phyloP scores from a whole-genome alignment of 345 rosid genomes.

The Populus davidiana region DNA sequence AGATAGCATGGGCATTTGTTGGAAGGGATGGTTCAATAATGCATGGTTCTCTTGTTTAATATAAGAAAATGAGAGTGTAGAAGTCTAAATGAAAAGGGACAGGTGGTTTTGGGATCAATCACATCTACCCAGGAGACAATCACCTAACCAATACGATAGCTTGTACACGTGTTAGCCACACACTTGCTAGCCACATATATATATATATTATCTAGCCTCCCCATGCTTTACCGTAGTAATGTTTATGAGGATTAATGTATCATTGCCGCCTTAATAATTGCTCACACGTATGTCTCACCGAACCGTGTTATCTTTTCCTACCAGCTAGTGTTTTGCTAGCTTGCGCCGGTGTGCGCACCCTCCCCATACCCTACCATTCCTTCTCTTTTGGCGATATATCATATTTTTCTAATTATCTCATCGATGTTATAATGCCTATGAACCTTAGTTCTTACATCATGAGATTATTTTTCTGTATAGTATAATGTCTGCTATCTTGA shows the following conservation, averaged over 20 bases:
- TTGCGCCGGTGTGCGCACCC: constrained; percentile 16
- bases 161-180: neutral
- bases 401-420: neutral
- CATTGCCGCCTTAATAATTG: neutral
- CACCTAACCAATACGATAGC: neutral
- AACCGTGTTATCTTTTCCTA: constrained; percentile 20
- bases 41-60: neutral
- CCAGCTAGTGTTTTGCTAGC: constrained; percentile 22
- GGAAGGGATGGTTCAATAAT: neutral
- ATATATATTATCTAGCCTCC: too few species aligned
- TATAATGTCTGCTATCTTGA: too few species aligned
- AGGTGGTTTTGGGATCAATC: neutral
- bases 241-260: neutral
- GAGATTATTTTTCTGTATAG: too few species aligned
- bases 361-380: neutral
- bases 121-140: neutral
- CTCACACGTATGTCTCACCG: constrained; percentile 22
- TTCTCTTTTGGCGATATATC: neutral
- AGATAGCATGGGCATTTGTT: too few species aligned
- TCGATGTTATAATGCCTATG: too few species aligned
- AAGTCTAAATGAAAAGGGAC: neutral
- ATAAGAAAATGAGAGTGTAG: too few species aligned
- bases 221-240: neutral
- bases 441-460: too few species aligned
- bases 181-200: neutral